Percentiles rank a stretch among this genome's conserved stretches.
These are phyloP conservation scores for Chenopodium formosanum DNA, from an alignment of 148 eudicot genomes.

Conservation along the genomic window DNA sequence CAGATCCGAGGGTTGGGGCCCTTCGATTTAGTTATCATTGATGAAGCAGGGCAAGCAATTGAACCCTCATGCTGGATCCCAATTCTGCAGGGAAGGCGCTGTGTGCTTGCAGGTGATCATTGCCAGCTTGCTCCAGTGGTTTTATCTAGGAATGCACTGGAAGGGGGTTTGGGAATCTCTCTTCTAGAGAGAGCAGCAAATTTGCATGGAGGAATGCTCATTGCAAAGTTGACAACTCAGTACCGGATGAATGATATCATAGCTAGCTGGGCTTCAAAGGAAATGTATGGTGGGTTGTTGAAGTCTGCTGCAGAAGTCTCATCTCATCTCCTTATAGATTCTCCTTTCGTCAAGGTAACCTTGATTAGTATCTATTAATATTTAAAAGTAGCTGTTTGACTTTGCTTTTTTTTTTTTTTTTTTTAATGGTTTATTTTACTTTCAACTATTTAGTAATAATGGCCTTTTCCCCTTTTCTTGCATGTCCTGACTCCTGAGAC, in stretches of 20 bases:
- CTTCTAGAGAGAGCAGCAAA: slow-evolving; percentile 62
- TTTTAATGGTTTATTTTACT: not conserved
- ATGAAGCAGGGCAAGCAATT: slow-evolving; percentile 90
- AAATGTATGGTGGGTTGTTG: slow-evolving; percentile 72
- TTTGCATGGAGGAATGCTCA: slow-evolving; percentile 65
- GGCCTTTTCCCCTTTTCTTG: not conserved
- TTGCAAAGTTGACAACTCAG: slow-evolving; percentile 65
- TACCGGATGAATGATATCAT: slow-evolving; percentile 86
- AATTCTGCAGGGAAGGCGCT: slow-evolving; percentile 68
- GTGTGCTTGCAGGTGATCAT: slow-evolving; percentile 82
- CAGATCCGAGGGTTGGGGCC: slow-evolving; percentile 57
- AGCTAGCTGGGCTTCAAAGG: slow-evolving; percentile 87
- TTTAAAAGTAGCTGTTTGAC: not conserved
- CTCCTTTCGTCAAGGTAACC: slow-evolving; percentile 78
- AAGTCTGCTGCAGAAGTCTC: slow-evolving; percentile 58
- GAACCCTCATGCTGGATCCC: slow-evolving; percentile 93
- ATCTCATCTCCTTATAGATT: slow-evolving; percentile 75
- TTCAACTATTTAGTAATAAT: not conserved
- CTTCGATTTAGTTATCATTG: slow-evolving; percentile 81
- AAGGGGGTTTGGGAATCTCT: slow-evolving; percentile 80
- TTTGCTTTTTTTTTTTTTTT: not conserved
- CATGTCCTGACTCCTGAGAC: not conserved
- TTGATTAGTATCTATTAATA: not conserved
- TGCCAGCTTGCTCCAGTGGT: slow-evolving; percentile 90
- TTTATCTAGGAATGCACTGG: slow-evolving; percentile 69